Evolutionary conservation across 306 rosid species (phyloP), one percentile per base, ranked within the genome.

Genomic region (Ochetophila trinervis): DNA sequence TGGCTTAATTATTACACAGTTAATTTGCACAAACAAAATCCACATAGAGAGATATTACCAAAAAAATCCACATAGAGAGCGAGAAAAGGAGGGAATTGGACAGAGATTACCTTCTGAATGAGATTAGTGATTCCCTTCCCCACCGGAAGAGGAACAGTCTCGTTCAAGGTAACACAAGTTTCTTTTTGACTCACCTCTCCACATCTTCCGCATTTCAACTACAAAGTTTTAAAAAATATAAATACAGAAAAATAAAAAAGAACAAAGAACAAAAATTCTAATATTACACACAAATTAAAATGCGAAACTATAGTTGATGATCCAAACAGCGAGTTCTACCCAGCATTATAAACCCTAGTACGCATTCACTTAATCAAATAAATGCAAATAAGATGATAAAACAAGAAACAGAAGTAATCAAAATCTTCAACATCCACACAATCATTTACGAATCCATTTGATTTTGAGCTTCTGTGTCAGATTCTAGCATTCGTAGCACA

Each of bases 101-200:
- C 7, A 50, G 53, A 51, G 20, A 9, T 54, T 61, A 89, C 98
- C 93, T 89, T 92, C 74, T 89, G 98, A 76, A 87, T 67, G 70
- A 92, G 95, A 81, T 92, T 81, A 19, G 96, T 79, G n/a, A 78
- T 80, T 61, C 82, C 93, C 51, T 81, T 85, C 74, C 96, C 90
- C 42, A 66, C 78, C 1, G 94, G 93, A 35, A 87, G 87, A 60
- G 96, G 78, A 78, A 92, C 79, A 66, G 84, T 87, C 50, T 89
- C 98, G 63, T 76, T 80, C 79, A 87, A 76, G 40, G 60, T 23
- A 53, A 92, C 86, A 57, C 88, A 82, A 13, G 95, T 92, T 77
- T 92, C 98, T 57, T 67, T 92, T 57, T 79, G 85, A 84, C 84
- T 92, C 60, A 87, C 48, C 77, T 92, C 98, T 45, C 96, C 96